A percentile compares a stretch with the other conserved stretches of the same genome.
Conservation (phyloP, 2,329 filamentous ascomycete genomes). For the Colletotrichum spinosum region DNA sequence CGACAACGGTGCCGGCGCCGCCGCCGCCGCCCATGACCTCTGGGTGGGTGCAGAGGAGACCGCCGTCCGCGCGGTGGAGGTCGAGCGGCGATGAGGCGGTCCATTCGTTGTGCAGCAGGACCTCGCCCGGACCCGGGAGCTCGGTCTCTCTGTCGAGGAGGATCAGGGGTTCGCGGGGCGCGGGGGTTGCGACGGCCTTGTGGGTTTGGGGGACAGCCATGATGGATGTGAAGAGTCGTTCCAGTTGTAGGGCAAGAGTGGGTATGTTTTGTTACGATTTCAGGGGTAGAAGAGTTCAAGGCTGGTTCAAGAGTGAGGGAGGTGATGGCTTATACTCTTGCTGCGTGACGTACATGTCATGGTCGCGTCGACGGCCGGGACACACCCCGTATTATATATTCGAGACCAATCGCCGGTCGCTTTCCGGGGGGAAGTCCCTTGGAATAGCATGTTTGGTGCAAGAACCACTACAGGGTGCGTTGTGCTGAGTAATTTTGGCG, state of each 20-base stretch:
- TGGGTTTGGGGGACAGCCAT: conserved; percentile 42
- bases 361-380: too few species aligned
- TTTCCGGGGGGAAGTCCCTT: too few species aligned
- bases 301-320: too few species aligned
- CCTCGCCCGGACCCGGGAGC: conserved; percentile 56
- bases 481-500: conserved; percentile 21
- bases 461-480: neutral
- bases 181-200: conserved; percentile 41
- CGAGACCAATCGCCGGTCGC: too few species aligned
- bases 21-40: conserved; percentile 63
- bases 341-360: too few species aligned
- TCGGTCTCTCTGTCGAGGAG: conserved; percentile 42
- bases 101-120: conserved; percentile 68
- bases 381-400: too few species aligned
- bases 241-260: neutral
- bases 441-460: neutral
- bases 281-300: too few species aligned
- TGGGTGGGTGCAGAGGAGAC: conserved; percentile 63
- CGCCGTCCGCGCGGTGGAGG: conserved; percentile 71
- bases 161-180: conserved; percentile 40
- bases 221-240: conserved; percentile 13
- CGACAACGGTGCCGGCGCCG: conserved; percentile 63
- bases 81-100: conserved; percentile 71
- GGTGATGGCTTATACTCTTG: too few species aligned
- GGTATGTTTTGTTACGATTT: neutral